Evolutionary conservation across 2,329 filamentous ascomycete genomes (phyloP), one percentile per base, ranked within the genome.

Genomic region (Neopestalotiopsis sp.): DNA sequence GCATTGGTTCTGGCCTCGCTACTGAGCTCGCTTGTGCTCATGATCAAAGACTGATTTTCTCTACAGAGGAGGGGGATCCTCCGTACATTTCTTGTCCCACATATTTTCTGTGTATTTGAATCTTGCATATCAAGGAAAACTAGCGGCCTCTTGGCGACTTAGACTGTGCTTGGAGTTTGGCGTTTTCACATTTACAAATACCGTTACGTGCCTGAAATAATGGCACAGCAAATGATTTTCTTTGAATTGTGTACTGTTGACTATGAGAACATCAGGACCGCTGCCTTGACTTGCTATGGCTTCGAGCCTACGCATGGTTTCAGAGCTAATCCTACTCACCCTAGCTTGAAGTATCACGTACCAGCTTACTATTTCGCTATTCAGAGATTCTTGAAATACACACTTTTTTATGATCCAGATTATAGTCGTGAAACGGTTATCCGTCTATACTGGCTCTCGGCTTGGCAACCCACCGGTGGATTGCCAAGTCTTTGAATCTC

Each of bases 1-100:
- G 63, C 71, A 1, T 66, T 75, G 38, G 66, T 71, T 7, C 67
- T 74, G 45, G 72, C 34, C 10, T 67, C 65, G 5, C 34, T 70
- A 13, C 45, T 69, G 52, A 66, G 65, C 34, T 59, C 52, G 13
- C 17, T 59, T 32, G 65, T 24, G 9, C 52, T 67, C 34, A 67
- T 67, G 65, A 60, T 67, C 52, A 67, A 67, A 24, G 65, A 67
- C 24, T 56, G 28, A 62, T 62, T 2, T 40, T 42, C 24, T 12
- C 45, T n/a, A 20, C 45, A 24, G n/a, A 24, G 45, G n/a, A 28
- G 24, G 17, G 45, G 20, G 45, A n/a, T 9, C 5, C 20, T n/a
- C 20, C 10, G 9, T 7, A n/a, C n/a, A 17, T 4, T 52, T 52
- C 45, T 52, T 52, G 14, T 52, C 20, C 20, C 17, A 14, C 45